phyloP scores from a whole-genome alignment of 2,329 filamentous ascomycete species.

The Grosmannia clavigera region DNA sequence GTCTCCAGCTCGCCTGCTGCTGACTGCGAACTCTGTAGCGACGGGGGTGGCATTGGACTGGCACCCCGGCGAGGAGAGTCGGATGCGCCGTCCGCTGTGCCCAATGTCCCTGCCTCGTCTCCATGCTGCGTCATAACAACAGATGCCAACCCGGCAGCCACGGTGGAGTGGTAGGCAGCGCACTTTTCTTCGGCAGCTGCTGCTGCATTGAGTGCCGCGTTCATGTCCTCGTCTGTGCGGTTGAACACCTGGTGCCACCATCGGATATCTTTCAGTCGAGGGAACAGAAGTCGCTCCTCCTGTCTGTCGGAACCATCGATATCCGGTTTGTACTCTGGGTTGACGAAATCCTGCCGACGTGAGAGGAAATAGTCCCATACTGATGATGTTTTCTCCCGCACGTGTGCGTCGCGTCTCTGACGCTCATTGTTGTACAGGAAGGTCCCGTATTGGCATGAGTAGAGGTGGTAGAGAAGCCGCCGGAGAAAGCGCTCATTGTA shows the following conservation, averaged over 20 bases:
- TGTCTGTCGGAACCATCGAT: constrained; percentile 71
- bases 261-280: constrained; percentile 61
- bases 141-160: constrained; percentile 1
- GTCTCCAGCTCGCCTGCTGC: constrained; percentile 8
- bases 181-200: constrained; percentile 34
- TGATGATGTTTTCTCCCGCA: constrained; percentile 62
- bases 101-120: constrained; percentile 16
- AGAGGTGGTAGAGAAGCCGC: constrained; percentile 81
- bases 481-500: constrained; percentile 91
- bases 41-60: constrained; percentile 25
- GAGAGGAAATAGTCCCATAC: constrained; percentile 95
- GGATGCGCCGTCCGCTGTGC: constrained; percentile 10
- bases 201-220: constrained; percentile 48
- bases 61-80: constrained; percentile 17
- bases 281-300: constrained; percentile 74
- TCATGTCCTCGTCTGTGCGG: constrained; percentile 85
- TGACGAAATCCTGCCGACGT: constrained; percentile 68
- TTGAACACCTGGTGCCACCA: constrained; percentile 93
- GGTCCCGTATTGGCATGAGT: constrained; percentile 93
- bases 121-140: constrained; percentile 28
- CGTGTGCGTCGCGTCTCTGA: constrained; percentile 59
- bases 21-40: constrained; percentile 16
- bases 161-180: constrained; percentile 17
- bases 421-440: constrained; percentile 95
- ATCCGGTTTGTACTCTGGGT: constrained; percentile 61